Percentiles rank a stretch among this genome's conserved stretches.
Evolutionary conservation across 176 grass and related monocot genomes (phyloP).

Genomic region (Tuctoria greenei): DNA sequence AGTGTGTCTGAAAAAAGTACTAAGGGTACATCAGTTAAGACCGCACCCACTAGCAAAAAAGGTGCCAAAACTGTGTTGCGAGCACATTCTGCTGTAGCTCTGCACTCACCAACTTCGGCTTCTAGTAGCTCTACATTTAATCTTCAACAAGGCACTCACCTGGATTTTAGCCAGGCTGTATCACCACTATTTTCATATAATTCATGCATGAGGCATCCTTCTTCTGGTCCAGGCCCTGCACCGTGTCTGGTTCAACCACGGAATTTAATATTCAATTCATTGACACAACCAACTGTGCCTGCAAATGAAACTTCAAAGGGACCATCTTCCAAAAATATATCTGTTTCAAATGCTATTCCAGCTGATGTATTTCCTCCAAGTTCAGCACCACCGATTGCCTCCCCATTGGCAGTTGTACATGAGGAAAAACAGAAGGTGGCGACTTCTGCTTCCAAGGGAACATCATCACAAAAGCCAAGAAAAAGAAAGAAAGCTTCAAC

Average conservation of each 20-base stretch:
- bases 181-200: conserved; percentile 71
- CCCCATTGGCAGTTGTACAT: conserved; percentile 36
- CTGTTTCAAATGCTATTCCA: conserved; percentile 50
- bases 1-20: conserved; percentile 38
- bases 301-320: conserved; percentile 62
- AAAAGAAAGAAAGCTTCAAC: conserved; percentile 91
- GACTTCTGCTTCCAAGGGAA: conserved; percentile 54
- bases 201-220: conserved; percentile 57
- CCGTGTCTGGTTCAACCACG: conserved; percentile 68
- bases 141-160: conserved; percentile 61
- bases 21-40: conserved; percentile 46
- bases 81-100: conserved; percentile 33
- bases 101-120: conserved; percentile 54
- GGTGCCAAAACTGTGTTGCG: conserved; percentile 52
- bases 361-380: conserved; percentile 44
- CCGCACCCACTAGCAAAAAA: conserved; percentile 48
- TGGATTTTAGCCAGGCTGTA: conserved; percentile 76
- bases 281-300: conserved; percentile 44
- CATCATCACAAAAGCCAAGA: conserved; percentile 68
- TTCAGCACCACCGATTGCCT: conserved; percentile 36
- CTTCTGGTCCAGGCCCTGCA: conserved; percentile 45
- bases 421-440: conserved; percentile 58
- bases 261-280: conserved; percentile 79
- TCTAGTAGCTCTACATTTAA: conserved; percentile 49
- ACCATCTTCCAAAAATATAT: conserved; percentile 47